Conservation (phyloP, 2,329 filamentous ascomycete species). For the Neodidymelliopsis sp. region DNA sequence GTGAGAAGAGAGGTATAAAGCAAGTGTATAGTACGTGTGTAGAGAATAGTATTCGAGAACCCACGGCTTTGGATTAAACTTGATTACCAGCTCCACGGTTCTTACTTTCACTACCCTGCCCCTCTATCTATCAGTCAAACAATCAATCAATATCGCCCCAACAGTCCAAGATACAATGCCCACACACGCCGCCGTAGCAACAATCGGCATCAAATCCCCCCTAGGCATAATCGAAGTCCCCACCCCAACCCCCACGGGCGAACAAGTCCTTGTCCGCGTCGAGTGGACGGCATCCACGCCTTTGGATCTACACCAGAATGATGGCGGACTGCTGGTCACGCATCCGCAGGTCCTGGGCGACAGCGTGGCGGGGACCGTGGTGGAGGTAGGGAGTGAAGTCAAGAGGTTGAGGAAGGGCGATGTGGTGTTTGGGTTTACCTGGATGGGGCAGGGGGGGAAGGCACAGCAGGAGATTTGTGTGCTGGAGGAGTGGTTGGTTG, state of each 20-base stretch:
- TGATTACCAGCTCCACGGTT: no score
- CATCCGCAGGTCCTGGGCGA: constrained; percentile 62
- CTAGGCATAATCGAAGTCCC: constrained; percentile 48
- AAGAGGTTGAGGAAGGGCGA: constrained; percentile 61
- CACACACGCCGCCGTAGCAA: constrained; percentile 53
- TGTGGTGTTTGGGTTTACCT: constrained; percentile 64
- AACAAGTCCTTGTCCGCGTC: constrained; percentile 63
- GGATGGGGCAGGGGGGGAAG: constrained; percentile 57
- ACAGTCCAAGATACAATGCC: constrained; percentile 22
- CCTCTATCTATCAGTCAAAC: no score
- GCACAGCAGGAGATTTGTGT: constrained; percentile 65
- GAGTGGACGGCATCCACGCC: constrained; percentile 68
- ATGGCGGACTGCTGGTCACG: constrained; percentile 64
- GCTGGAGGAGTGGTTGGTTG: constrained; percentile 57
- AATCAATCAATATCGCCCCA: neutral
- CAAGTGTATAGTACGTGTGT: no score
- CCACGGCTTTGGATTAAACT: no score
- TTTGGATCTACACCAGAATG: constrained; percentile 67
- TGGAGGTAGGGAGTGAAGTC: constrained; percentile 57
- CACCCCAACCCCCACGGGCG: constrained; percentile 41
- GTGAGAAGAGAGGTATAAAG: no score
- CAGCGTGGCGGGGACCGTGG: constrained; percentile 61
- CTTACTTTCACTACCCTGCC: no score
- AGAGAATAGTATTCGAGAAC: no score
- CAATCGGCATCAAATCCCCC: constrained; percentile 46